phyloP scores from a whole-genome alignment of 768 basidiomycete species.

The Termitomyces sp. region DNA sequence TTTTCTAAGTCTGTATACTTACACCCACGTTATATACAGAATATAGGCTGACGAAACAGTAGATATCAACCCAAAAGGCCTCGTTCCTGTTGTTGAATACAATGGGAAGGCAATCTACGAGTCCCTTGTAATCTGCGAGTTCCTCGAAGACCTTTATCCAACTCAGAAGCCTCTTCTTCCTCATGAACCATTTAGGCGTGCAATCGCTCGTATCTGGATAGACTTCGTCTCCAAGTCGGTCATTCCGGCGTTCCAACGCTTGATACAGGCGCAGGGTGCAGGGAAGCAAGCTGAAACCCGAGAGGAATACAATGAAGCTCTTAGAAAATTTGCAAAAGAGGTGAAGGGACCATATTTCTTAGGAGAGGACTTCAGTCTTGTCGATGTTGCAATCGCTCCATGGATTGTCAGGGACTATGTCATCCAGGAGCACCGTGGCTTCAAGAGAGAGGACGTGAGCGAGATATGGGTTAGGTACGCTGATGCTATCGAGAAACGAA shows the following conservation, averaged over 20 bases:
- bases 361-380: slow-evolving; percentile 49
- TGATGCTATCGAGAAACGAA: slow-evolving; percentile 34
- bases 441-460: slow-evolving; percentile 38
- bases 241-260: slow-evolving; percentile 48
- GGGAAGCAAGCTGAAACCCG: slow-evolving; percentile 23
- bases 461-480: slow-evolving; percentile 43
- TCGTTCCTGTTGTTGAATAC: slow-evolving; percentile 55
- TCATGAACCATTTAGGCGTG: slow-evolving; percentile 46
- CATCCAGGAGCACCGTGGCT: slow-evolving; percentile 45
- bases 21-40: not conserved
- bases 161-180: slow-evolving; percentile 47
- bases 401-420: slow-evolving; percentile 49
- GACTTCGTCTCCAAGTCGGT: slow-evolving; percentile 52
- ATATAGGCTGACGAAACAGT: slow-evolving; percentile 8
- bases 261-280: slow-evolving; percentile 36
- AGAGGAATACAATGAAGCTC: slow-evolving; percentile 25
- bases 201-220: slow-evolving; percentile 51
- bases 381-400: slow-evolving; percentile 53
- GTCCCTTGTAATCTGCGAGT: slow-evolving; percentile 60
- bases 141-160: slow-evolving; percentile 61
- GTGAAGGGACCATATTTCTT: slow-evolving; percentile 52
- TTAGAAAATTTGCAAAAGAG: slow-evolving; percentile 26
- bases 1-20: slow-evolving; percentile 43
- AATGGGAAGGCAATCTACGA: slow-evolving; percentile 61
- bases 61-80: slow-evolving; percentile 65